A percentile compares a stretch with the other conserved stretches of the same genome.
phyloP scores from a whole-genome alignment of 2,329 filamentous ascomycete genomes.

The Aspergillus vadensis region DNA sequence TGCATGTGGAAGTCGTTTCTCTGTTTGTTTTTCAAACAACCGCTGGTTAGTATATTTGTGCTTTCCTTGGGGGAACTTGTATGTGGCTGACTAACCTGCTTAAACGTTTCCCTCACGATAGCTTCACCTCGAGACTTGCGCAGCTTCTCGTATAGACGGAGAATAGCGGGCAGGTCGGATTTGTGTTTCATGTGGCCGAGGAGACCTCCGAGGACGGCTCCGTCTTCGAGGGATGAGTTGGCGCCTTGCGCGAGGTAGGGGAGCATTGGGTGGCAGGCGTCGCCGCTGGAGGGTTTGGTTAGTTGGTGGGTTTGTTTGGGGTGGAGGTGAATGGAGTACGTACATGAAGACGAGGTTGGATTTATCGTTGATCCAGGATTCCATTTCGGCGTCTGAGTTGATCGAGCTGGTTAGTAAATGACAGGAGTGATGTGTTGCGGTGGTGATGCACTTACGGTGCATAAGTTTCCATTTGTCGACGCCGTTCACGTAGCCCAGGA shows the following conservation, averaged over 20 bases:
- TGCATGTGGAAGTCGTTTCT: constrained; percentile 56
- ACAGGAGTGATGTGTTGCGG: background rate
- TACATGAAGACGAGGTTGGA: constrained; percentile 53
- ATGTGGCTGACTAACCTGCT: constrained; percentile 31
- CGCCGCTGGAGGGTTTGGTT: constrained; percentile 45
- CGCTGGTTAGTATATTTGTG: too few species aligned
- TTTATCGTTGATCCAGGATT: constrained; percentile 56
- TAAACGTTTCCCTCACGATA: constrained; percentile 66
- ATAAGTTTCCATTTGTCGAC: constrained; percentile 71
- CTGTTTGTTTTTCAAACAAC: constrained; percentile 39
- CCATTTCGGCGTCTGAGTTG: constrained; percentile 50
- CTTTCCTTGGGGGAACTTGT: too few species aligned
- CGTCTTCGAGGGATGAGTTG: constrained; percentile 69
- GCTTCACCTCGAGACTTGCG: constrained; percentile 53
- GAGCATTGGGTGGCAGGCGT: constrained; percentile 66
- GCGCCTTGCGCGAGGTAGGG: constrained; percentile 67
- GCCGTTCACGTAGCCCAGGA: constrained; percentile 55
- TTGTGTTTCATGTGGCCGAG: constrained; percentile 54
- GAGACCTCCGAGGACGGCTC: constrained; percentile 63
- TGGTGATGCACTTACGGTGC: constrained; percentile 38
- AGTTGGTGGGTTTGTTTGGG: background rate
- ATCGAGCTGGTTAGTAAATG: background rate
- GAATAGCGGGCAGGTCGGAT: constrained; percentile 44
- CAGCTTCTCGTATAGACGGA: constrained; percentile 50
- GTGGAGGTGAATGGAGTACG: background rate